Base-by-base conservation (phyloP, 257 asterid genomes). In the Craterostigma plantagineum region DNA sequence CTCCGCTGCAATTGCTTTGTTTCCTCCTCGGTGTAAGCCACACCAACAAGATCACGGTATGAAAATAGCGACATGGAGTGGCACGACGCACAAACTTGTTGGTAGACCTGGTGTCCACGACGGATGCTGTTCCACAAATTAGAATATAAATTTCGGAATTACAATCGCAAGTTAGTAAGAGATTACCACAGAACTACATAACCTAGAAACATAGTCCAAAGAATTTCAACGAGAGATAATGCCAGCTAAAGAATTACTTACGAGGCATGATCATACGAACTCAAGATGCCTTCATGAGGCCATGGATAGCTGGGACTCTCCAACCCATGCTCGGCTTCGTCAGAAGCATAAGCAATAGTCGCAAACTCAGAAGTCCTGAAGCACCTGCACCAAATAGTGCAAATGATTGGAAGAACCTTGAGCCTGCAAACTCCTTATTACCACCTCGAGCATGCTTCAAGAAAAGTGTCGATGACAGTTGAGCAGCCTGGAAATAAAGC, bases 1-100 rank as follows among this genome's bases (percentile, higher is more conserved):
- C 56, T 79, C 93, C 14, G 91, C 91, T 15, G 93, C 93, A 84
- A 79, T 67, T 38, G 91, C 76, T 62, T 79, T 79, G 23, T 68
- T 61, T 79, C 93, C 55, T 79, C 93, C 60, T 79, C 90, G 0
- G 93, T 79, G 66, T 79, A 79, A 17, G 93, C 93, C 58, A 76
- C 91, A 51, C 85, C 91, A 59, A 79, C 84, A 39, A 76, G 78
- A 62, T 79, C 92, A 39, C 92, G 90, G 47, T 69, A 79, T 3
- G 73, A 79, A 15, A 79, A 48, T 12, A 79, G 67, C n/a, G 87
- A 72, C 87, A 80, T 76, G 10, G 81, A 76, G 66, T 80, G 93
- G 67, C 91, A 80, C 14, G 91, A 73, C 7, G 93, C 81, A 46
- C 91, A 76, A 37, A 76, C 85, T 70, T 80, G 84, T 62, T 70